These are phyloP conservation scores for Neurospora terricola DNA, from an alignment of 495 filamentous ascomycete genomes.

Conservation along the genomic window DNA sequence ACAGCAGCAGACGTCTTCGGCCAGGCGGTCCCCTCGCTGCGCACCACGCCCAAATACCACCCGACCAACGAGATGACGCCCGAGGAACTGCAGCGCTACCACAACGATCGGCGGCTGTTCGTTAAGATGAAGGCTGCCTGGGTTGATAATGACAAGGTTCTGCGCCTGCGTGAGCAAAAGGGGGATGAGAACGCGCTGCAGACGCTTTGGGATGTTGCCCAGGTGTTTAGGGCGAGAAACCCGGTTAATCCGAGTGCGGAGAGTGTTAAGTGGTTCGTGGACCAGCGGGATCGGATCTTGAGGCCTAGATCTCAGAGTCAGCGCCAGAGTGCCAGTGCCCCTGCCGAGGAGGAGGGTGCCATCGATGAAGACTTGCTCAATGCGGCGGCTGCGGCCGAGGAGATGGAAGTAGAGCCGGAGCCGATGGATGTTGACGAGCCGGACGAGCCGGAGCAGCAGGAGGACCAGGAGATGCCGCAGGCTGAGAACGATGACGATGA, in stretches of 20 bases:
- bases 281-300: not conserved
- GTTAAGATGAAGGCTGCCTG: constrained; percentile 5
- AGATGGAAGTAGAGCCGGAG: not conserved
- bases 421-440: not conserved
- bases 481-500: not conserved
- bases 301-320: not conserved
- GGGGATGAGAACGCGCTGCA: not conserved
- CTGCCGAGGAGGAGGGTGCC: not conserved
- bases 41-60: constrained; percentile 6
- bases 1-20: not conserved
- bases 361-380: not conserved
- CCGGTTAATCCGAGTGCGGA: not conserved
- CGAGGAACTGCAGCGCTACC: not conserved
- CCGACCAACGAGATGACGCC: constrained; percentile 6
- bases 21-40: not conserved
- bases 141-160: not conserved
- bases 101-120: constrained; percentile 2
- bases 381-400: too few species aligned
- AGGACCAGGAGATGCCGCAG: not conserved
- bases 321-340: not conserved
- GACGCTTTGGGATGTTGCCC: constrained; percentile 11
- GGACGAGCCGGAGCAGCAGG: not conserved
- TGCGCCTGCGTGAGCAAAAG: not conserved
- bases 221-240: constrained; percentile 1
- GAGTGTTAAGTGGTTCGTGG: constrained; percentile 8